Base-by-base conservation (phyloP, 208 protist species). In the Acanthamoeba polyphaga region DNA sequence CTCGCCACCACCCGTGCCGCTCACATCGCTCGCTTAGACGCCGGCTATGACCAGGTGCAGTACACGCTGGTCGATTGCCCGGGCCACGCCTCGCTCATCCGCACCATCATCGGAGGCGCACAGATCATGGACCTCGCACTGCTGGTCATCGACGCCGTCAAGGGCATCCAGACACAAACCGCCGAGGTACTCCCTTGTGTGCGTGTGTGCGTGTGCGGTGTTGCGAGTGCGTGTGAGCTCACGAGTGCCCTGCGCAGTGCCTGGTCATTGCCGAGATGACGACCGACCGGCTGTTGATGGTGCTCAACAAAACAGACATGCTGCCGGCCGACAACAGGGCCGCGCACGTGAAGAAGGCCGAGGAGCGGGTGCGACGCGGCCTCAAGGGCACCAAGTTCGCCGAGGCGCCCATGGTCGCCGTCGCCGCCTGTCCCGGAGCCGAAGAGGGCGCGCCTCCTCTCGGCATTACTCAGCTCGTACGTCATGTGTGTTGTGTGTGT, bases 61-160 rank as follows among this genome's bases (percentile, higher is more conserved):
- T 98, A 98, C 95, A 99, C 99, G 24, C 97, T 99, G 10, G 99
- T 99, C 1, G 99, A 99, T 95, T 99, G 99, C 96, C 99, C 99
- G 27, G 99, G 99, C 8, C 99, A 99, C 96, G 99, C 99, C 15
- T 99, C 99, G 8, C 98, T 99, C 34, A 99, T 99, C 32, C 38
- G 80, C 24, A 95, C 93, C 38, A 92, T 89, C 93, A 95, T 96
- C 43, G 92, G 94, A 38, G 99, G 99, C 8, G 99, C 99, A 38
- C 99, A 99, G 95, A 99, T 99, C 85, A 99, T 99, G 80, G 99
- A 99, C 96, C 96, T 99, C 29, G 99, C 99, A 97, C 96, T 99
- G 85, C 97, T 99, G 22, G 99, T 99, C 46, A 98, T 99, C 24
- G 99, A 99, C 96, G 98, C 98, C 3, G 98, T 92, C 5, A 99